These are phyloP conservation scores for Aspergillus wentii DNA, from an alignment of 495 filamentous ascomycete species.

Conservation along the genomic window DNA sequence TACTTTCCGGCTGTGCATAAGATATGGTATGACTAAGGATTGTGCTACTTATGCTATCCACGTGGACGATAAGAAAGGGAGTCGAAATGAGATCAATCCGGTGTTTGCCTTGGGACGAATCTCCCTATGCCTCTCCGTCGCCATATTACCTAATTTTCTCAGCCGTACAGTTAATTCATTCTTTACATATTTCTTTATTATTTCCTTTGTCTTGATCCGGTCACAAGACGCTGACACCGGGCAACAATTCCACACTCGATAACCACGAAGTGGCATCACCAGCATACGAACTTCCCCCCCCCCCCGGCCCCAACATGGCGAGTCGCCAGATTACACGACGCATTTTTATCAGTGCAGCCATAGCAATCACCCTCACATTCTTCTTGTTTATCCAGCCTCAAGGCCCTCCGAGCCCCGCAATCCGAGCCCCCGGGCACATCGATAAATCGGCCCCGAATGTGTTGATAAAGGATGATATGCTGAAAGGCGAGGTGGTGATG, in stretches of 20 bases:
- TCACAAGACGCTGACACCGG: no score
- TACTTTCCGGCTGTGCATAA: no score
- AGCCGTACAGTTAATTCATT: no score
- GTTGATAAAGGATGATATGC: constrained; percentile 33
- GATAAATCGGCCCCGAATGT: constrained; percentile 20
- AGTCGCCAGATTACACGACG: constrained; percentile 39
- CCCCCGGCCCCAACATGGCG: constrained; percentile 25
- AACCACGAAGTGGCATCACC: not conserved
- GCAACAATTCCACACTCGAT: no score
- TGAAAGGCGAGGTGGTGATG: constrained; percentile 78
- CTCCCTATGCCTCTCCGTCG: no score
- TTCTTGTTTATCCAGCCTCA: constrained; percentile 37
- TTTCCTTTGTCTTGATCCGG: not conserved
- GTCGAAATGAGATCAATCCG: constrained; percentile 3
- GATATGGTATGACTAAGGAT: constrained; percentile 7
- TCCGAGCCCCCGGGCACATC: constrained; percentile 41
- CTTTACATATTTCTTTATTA: no score
- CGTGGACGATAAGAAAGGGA: constrained; percentile 8
- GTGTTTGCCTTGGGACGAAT: not conserved
- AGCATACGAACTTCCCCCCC: not conserved
- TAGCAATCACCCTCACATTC: constrained; percentile 32
- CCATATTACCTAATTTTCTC: no score
- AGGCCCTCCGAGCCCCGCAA: constrained; percentile 35
- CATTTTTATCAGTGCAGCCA: constrained; percentile 30
- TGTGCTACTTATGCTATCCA: constrained; percentile 6